A percentile compares a stretch with the other conserved stretches of the same genome.
Conservation (phyloP, 2,329 filamentous ascomycete species). For the Bisporella sp. region DNA sequence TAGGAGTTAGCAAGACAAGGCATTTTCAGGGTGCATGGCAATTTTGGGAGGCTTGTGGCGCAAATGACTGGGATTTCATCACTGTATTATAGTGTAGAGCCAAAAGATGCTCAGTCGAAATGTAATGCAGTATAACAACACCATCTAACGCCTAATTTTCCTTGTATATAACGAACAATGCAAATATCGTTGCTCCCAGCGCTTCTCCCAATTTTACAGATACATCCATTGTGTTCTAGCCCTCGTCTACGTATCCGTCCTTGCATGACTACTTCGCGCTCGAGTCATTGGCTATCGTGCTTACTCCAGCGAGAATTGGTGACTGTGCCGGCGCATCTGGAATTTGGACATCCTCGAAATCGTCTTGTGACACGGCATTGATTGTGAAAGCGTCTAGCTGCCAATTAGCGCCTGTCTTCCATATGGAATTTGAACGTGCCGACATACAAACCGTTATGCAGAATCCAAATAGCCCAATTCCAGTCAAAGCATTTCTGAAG, state of each 20-base stretch:
- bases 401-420: neutral
- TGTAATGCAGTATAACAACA: too few species aligned
- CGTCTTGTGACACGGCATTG: conserved; percentile 84
- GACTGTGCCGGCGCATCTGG: conserved; percentile 46
- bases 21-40: too few species aligned
- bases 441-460: conserved; percentile 84
- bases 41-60: too few species aligned
- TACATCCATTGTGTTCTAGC: neutral
- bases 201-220: neutral
- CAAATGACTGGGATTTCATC: too few species aligned
- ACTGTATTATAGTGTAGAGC: too few species aligned
- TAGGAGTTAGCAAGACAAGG: too few species aligned
- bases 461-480: conserved; percentile 66
- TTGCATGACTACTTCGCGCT: conserved; percentile 5
- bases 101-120: too few species aligned
- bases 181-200: neutral
- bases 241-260: neutral
- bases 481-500: conserved; percentile 80
- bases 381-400: conserved; percentile 62
- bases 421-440: neutral
- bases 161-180: too few species aligned
- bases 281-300: conserved; percentile 13
- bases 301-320: conserved; percentile 14
- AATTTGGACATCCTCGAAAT: conserved; percentile 92
- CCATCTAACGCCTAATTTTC: too few species aligned